Evolutionary conservation across 495 filamentous ascomycete species (phyloP), one percentile per base, ranked within the genome.

Genomic region (Aspergillus egyptiacus): DNA sequence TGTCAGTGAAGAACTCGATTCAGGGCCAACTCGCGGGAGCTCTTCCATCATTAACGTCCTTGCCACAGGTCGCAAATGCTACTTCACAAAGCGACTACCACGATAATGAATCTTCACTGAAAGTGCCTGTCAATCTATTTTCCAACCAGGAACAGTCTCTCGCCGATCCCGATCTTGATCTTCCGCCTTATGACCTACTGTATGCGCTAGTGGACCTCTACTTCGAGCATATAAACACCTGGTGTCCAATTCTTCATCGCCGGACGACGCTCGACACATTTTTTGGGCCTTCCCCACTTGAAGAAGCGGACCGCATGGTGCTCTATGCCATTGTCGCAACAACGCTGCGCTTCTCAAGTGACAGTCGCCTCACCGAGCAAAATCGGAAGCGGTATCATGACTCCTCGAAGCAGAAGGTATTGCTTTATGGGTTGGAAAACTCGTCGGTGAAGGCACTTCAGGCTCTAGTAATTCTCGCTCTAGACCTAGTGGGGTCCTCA

Each of bases 191-290:
- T 50, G 87, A 91, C 63, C 63, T 95, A 15, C 66, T 94, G 6
- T 93, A 88, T 53, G 81, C 84, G 2, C 67, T 95, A 19, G 84
- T 86, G 6, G 87, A 94, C 58, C 71, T 94, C 2, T 95, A 91
- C 63, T 95, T 95, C 63, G 86, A 91, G 55, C 86, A 93, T 53
- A 80, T 95, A 61, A 91, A 94, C 60, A 85, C 87, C 0, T 94
- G 87, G 84, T 94, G 87, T 66, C 89, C 89, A 0, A 91, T 95
- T 17, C 71, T 95, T 14, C 87, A 95, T 64, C 80, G 87, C 2
- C 79, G 84, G 53, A 80, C 84, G 1, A 90, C 86, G 0, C 63
- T 94, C 6, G 86, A 94, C 56, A 79, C 83, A 6, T 75, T 95
- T n/a, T 95, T 95, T 57, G 85, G 85, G 0, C 69, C 83, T 5